Conservation (phyloP, 345 rosid genomes). For the Bretschneidera sinensis region DNA sequence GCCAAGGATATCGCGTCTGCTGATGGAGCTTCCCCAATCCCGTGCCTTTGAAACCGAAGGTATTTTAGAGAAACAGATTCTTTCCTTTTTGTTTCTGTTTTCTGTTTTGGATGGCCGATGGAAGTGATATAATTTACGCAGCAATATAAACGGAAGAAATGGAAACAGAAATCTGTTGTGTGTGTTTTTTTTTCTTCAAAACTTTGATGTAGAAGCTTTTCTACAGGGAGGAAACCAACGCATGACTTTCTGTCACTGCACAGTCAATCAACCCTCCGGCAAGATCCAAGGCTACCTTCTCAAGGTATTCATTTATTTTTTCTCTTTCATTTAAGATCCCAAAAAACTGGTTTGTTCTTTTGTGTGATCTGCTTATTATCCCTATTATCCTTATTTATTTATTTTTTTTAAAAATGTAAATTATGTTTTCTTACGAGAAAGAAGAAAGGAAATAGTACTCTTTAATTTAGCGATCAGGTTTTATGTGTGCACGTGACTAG, state of each 20-base stretch:
- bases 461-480: slow-evolving; percentile 30
- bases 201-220: slow-evolving; percentile 35
- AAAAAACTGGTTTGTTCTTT: slow-evolving; percentile 8
- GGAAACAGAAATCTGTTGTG: neutral
- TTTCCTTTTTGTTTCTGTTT: neutral
- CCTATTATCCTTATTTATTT: neutral
- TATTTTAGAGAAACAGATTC: slow-evolving; percentile 19
- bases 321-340: slow-evolving; percentile 17
- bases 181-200: neutral
- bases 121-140: neutral
- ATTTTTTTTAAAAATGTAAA: neutral
- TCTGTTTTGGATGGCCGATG: neutral
- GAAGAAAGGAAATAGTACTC: slow-evolving; percentile 3
- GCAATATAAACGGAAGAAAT: neutral
- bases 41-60: slow-evolving; percentile 71
- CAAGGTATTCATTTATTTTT: slow-evolving; percentile 47
- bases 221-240: slow-evolving; percentile 78
- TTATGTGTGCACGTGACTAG: slow-evolving; percentile 41
- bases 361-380: neutral
- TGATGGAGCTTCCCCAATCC: slow-evolving; percentile 88
- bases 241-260: slow-evolving; percentile 88
- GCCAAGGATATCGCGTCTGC: slow-evolving; percentile 2
- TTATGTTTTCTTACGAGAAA: neutral
- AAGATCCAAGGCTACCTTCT: slow-evolving; percentile 76
- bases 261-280: slow-evolving; percentile 67